phyloP scores from a whole-genome alignment of 805 yeast species.

The Citeromyces matritensis region DNA sequence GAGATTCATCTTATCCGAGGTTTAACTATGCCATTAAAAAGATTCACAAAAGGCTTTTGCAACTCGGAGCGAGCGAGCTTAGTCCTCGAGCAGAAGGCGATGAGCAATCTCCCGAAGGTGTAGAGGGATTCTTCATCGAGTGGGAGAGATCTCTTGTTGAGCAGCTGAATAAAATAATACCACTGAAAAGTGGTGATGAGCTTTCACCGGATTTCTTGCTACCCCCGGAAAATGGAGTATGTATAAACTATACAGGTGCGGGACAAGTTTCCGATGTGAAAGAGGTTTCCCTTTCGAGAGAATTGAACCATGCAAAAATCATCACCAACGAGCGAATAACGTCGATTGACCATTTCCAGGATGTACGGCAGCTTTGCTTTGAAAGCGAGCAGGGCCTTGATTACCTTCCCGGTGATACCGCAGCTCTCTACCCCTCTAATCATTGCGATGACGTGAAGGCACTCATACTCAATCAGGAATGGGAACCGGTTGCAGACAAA shows the following conservation, averaged over 20 bases:
- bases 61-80: constrained; percentile 69
- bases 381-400: constrained; percentile 10
- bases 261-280: constrained; percentile 15
- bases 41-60: constrained; percentile 61
- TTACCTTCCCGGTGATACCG: constrained; percentile 70
- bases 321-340: constrained; percentile 48
- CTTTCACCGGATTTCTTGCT: constrained; percentile 19
- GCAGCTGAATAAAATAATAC: constrained; percentile 16
- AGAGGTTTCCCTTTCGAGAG: constrained; percentile 14
- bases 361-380: constrained; percentile 54
- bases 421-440: constrained; percentile 66
- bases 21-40: constrained; percentile 83
- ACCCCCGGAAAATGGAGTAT: constrained; percentile 18
- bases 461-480: constrained; percentile 54
- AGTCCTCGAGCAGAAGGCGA: constrained; percentile 78
- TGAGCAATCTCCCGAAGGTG: constrained; percentile 64
- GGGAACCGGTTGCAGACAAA: constrained; percentile 60
- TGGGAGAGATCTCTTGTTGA: constrained; percentile 45
- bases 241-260: constrained; percentile 12
- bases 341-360: constrained; percentile 67
- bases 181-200: constrained; percentile 15
- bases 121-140: constrained; percentile 61
- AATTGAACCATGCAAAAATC: constrained; percentile 28
- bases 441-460: constrained; percentile 45
- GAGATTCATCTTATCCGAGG: constrained; percentile 84